Base-by-base conservation (phyloP, 2,329 filamentous ascomycete genomes). In the Aspergillus vadensis region DNA sequence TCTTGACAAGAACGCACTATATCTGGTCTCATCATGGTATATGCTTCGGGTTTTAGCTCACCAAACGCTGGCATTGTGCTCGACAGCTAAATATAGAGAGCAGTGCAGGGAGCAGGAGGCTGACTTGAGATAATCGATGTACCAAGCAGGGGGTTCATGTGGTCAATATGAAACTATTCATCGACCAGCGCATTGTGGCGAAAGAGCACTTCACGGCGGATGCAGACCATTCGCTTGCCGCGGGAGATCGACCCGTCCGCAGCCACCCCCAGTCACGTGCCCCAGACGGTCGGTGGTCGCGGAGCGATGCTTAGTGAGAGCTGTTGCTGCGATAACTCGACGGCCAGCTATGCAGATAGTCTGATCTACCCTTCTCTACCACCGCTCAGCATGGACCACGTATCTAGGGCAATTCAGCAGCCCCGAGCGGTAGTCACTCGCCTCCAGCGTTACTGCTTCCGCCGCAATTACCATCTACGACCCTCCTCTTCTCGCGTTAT, bases 181-280 rank as follows among this genome's bases (percentile, higher is more conserved):
- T 21, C 14, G 41, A 23, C 44, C 44, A n/a, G 44, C 21, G 23
- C 14, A n/a, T 15, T 32, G 47, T 27, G 47, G 47, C n/a, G 27
- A 27, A 5, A 10, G 44, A 21, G 43, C 25, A 27, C 25, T 27
- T 27, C 25, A 49, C 23, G 47, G 47, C 47, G 25, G 47, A 30
- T 50, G 47, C 47, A 50, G 47, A 27, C 27, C 4, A 19, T 21
- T 43, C 17, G 41, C 19, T 44, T 44, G 41, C 39, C 53, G 41
- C 53, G 53, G 53, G 53, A 47, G 53, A 47, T 55, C 53, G 53
- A 55, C 41, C 53, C 41, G 53, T 44, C 53, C 53, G 53, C 53
- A 43, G 38, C 53, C 53, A 30, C 53, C 14, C 12, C 15, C 10
- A 27, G 39, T 55, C 53, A 55, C 53, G 53, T 55, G 53, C 6